These are phyloP conservation scores for Earliella scabrosa DNA, from an alignment of 1,284 basidiomycete genomes.

Conservation along the genomic window DNA sequence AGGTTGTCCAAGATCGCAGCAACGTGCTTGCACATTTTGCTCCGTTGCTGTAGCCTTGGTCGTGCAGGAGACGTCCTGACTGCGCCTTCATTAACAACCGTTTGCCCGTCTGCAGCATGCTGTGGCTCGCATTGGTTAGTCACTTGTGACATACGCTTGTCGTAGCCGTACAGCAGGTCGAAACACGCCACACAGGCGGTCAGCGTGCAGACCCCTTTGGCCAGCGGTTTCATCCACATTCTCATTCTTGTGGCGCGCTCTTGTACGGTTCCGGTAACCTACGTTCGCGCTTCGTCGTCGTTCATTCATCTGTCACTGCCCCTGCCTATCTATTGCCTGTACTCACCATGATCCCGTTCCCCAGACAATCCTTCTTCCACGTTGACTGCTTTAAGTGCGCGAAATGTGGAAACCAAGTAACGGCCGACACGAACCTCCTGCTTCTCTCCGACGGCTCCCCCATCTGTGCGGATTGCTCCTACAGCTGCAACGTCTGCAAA, in stretches of 20 bases:
- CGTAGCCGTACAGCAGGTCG: neutral
- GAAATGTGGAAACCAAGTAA: slow-evolving; percentile 80
- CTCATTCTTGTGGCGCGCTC: slow-evolving; percentile 1
- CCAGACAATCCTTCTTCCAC: slow-evolving; percentile 82
- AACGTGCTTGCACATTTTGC: too few species aligned
- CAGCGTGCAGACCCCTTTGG: neutral
- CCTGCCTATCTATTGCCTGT: neutral
- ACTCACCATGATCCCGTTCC: slow-evolving; percentile 21
- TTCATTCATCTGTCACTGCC: neutral
- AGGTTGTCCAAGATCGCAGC: too few species aligned
- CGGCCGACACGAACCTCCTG: slow-evolving; percentile 94
- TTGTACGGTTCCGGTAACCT: slow-evolving; percentile 1
- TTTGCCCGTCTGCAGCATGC: too few species aligned
- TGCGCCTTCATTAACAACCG: too few species aligned
- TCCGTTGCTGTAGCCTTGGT: too few species aligned
- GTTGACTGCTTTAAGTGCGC: slow-evolving; percentile 86
- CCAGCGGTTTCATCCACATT: neutral
- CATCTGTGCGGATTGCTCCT: slow-evolving; percentile 96
- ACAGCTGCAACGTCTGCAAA: slow-evolving; percentile 93
- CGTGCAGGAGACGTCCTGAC: too few species aligned
- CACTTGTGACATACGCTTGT: too few species aligned
- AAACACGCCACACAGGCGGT: neutral
- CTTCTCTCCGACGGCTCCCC: slow-evolving; percentile 96
- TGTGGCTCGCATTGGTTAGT: too few species aligned
- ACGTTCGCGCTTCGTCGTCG: neutral